These are phyloP conservation scores for Peziza echinospora DNA, from an alignment of 495 filamentous ascomycete genomes.

Conservation along the genomic window DNA sequence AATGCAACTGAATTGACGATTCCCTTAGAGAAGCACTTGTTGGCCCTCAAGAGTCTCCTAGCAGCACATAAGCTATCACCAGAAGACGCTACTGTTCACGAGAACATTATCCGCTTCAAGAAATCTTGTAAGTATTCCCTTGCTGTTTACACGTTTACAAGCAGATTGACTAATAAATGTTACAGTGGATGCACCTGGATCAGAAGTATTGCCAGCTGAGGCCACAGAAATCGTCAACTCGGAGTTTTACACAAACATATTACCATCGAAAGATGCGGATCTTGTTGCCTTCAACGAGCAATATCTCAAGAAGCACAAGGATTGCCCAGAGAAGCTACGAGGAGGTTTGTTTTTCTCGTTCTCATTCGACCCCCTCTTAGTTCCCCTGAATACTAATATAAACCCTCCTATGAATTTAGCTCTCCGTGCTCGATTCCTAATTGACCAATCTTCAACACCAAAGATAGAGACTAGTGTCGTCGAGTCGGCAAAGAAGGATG, in stretches of 20 bases:
- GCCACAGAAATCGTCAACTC: slow-evolving; percentile 42
- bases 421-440: slow-evolving; percentile 35
- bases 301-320: slow-evolving; percentile 39
- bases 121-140: slow-evolving; percentile 27
- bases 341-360: too few relatives aligned
- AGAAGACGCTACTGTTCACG: slow-evolving; percentile 52
- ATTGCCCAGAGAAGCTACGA: slow-evolving; percentile 38
- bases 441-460: slow-evolving; percentile 33
- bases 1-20: too few relatives aligned
- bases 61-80: slow-evolving; percentile 47
- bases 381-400: neutral
- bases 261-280: slow-evolving; percentile 31
- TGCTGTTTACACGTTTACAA: neutral
- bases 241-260: slow-evolving; percentile 28
- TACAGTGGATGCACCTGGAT: too few relatives aligned
- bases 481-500: slow-evolving; percentile 27
- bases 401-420: slow-evolving; percentile 25
- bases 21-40: slow-evolving; percentile 42
- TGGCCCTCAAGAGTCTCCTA: slow-evolving; percentile 67
- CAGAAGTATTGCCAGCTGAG: slow-evolving; percentile 35
- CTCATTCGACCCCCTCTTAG: too few relatives aligned
- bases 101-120: slow-evolving; percentile 50
- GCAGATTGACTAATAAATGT: neutral
- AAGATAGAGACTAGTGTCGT: slow-evolving; percentile 38
- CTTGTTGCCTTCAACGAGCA: slow-evolving; percentile 46